Base-by-base conservation (phyloP, 208 protist genomes). In the Crithidia expoeki region DNA sequence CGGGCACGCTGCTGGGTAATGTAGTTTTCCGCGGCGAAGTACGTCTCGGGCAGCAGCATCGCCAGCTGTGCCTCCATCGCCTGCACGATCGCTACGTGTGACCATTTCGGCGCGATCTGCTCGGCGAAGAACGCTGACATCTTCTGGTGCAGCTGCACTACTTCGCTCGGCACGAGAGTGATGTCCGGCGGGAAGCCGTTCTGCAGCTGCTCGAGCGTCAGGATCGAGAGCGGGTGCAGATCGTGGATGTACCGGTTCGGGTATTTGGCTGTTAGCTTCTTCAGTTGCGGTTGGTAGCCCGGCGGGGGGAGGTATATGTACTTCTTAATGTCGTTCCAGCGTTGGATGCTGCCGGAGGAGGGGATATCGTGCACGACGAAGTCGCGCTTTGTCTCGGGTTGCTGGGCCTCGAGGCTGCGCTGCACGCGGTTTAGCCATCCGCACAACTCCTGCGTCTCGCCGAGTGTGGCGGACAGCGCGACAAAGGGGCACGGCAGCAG, bases 381-480 rank as follows among this genome's bases (percentile, higher is more conserved):
- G 68, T 92, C 86, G 44, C 90, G 86, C 55, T 74, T 69, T 11
- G 58, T 23, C 59, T 51, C 52, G 25, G 67, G 55, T 30, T 79
- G 72, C 62, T 84, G 73, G 30, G 38, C 74, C 65, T 80, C 65
- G 23, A 95, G 68, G 19, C 84, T 80, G 17, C 53, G 64, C 76
- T 97, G 94, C 30, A 96, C 79, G 50, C 81, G 82, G 66, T 93
- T 87, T 23, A 99, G 84, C 97, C 97, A 99, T 5, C 74, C 69
- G 67, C 88, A 88, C 38, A 99, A 86, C 65, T 94, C 72, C 52
- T 94, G 76, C 34, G 93, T 86, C 77, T 99, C 97, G 36, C 96
- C 95, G 25, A 99, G 71, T 7, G 98, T 99, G 36, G 98, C 98
- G 59, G 96, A 98, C 2, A 99, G 85, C 4, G 96, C 97, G 10